These are phyloP conservation scores for Arachis stenosperma DNA, from an alignment of 306 rosid species.

Conservation along the genomic window DNA sequence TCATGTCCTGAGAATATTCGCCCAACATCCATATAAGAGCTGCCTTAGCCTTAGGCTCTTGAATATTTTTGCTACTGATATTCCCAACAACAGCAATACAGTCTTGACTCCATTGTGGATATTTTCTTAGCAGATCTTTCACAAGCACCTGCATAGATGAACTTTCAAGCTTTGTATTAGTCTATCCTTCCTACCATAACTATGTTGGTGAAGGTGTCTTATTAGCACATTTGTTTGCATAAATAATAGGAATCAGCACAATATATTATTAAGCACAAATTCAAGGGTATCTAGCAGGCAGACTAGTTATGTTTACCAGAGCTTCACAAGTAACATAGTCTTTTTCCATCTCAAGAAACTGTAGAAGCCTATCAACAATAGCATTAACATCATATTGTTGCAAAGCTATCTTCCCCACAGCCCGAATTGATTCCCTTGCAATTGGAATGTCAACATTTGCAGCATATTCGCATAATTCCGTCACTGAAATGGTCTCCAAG, in stretches of 20 bases:
- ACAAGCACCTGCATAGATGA: slow-evolving; percentile 82
- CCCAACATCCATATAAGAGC: slow-evolving; percentile 99
- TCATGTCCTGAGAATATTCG: slow-evolving; percentile 97
- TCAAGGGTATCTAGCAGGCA: slow-evolving; percentile 32
- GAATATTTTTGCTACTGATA: slow-evolving; percentile 96
- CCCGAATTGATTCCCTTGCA: slow-evolving; percentile 99
- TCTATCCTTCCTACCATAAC: slow-evolving; percentile 28
- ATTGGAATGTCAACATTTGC: slow-evolving; percentile 99
- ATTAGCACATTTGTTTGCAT: slow-evolving; percentile 21
- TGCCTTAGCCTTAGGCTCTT: slow-evolving; percentile 98
- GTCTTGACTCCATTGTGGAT: slow-evolving; percentile 99
- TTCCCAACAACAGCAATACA: slow-evolving; percentile 99
- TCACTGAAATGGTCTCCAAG: slow-evolving; percentile 66
- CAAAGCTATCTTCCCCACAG: slow-evolving; percentile 98
- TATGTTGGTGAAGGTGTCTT: slow-evolving; percentile 13
- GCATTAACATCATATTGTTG: slow-evolving; percentile 99
- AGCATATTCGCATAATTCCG: slow-evolving; percentile 98
- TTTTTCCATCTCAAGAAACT: slow-evolving; percentile 99
- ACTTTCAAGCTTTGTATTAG: slow-evolving; percentile 42
- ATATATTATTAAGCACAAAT: slow-evolving; percentile 21
- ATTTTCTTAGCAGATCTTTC: slow-evolving; percentile 91
- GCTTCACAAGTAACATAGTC: slow-evolving; percentile 99
- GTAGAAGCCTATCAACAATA: slow-evolving; percentile 96
- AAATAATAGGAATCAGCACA: slow-evolving; percentile 23
- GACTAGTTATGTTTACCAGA: slow-evolving; percentile 66